These are phyloP conservation scores for Tephrocybe sp. DNA, from an alignment of 768 basidiomycete genomes.

Conservation along the genomic window DNA sequence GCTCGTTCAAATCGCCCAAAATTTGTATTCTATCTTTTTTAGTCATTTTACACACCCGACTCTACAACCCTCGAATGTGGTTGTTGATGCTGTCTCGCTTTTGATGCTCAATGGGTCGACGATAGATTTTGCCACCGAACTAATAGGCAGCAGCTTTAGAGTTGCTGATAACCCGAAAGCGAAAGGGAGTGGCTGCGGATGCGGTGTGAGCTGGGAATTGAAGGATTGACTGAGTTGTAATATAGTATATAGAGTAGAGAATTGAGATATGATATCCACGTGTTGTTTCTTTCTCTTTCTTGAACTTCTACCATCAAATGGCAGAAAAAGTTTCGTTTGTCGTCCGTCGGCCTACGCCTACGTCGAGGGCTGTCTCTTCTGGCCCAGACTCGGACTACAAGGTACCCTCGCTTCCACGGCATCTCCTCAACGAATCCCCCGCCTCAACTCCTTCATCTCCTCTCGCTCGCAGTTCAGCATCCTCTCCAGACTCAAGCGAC, in stretches of 20 bases:
- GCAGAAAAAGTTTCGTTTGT: conserved; percentile 73
- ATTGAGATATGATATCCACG: conserved; percentile 10
- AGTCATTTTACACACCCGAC: conserved; percentile 74
- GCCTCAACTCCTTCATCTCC: conserved; percentile 53
- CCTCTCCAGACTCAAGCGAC: conserved; percentile 57
- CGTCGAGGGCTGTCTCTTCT: conserved; percentile 59
- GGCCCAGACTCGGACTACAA: conserved; percentile 70
- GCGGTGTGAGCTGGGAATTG: conserved; percentile 94
- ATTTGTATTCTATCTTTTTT: conserved; percentile 1
- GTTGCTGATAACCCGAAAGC: conserved; percentile 86
- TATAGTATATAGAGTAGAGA: too few relatives aligned
- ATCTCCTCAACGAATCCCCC: conserved; percentile 32
- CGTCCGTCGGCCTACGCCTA: conserved; percentile 73
- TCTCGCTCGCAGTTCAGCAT: conserved; percentile 45
- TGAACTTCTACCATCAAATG: conserved; percentile 20
- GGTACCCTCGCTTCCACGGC: conserved; percentile 59
- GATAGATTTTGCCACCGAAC: conserved; percentile 88
- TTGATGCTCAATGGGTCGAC: conserved; percentile 83
- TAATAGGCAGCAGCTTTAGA: conserved; percentile 90
- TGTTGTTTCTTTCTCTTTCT: conserved; percentile 4
- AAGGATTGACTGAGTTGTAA: too few relatives aligned
- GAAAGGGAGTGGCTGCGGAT: conserved; percentile 88
- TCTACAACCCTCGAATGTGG: conserved; percentile 68
- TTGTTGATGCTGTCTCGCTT: conserved; percentile 86
- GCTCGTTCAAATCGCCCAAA: conserved; percentile 5